Conservation (phyloP, 1,139 yeast species). For the Pichia sp. region DNA sequence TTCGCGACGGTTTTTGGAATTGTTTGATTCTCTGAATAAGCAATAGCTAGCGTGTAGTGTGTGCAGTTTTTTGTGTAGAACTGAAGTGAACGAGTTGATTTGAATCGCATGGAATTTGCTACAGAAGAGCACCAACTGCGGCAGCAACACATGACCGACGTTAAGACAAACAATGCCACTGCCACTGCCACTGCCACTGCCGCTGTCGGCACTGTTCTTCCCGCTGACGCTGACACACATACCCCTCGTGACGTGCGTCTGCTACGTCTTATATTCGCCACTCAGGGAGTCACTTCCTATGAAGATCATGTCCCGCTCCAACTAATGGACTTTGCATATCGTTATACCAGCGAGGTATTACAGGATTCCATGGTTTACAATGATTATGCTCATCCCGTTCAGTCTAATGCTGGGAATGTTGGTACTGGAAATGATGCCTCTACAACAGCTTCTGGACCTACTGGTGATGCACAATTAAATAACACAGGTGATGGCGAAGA, state of each 20-base stretch:
- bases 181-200: background rate
- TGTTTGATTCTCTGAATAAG: too few species aligned
- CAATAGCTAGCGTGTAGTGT: too few species aligned
- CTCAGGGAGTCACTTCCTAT: constrained; percentile 86
- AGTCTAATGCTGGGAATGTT: constrained; percentile 34
- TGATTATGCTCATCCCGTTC: constrained; percentile 60
- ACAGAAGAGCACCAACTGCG: background rate
- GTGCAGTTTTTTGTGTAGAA: too few species aligned
- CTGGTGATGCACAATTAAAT: too few species aligned
- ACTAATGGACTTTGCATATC: constrained; percentile 91
- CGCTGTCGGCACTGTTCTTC: too few species aligned
- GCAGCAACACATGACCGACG: too few species aligned
- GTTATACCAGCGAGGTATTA: constrained; percentile 79
- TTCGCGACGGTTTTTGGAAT: too few species aligned
- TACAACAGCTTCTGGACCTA: too few species aligned
- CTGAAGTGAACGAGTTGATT: too few species aligned
- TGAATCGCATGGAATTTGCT: too few species aligned
- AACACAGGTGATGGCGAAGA: background rate
- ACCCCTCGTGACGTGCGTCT: constrained; percentile 85
- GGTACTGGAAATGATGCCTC: background rate
- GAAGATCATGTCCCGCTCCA: constrained; percentile 95
- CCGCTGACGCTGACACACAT: background rate
- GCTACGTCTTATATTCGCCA: constrained; percentile 82
- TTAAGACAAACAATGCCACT: background rate
- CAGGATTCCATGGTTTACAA: constrained; percentile 85